Evolutionary conservation across 768 basidiomycete genomes (phyloP), one percentile per base, ranked within the genome.

Genomic region (Mrakia hoshinonis): DNA sequence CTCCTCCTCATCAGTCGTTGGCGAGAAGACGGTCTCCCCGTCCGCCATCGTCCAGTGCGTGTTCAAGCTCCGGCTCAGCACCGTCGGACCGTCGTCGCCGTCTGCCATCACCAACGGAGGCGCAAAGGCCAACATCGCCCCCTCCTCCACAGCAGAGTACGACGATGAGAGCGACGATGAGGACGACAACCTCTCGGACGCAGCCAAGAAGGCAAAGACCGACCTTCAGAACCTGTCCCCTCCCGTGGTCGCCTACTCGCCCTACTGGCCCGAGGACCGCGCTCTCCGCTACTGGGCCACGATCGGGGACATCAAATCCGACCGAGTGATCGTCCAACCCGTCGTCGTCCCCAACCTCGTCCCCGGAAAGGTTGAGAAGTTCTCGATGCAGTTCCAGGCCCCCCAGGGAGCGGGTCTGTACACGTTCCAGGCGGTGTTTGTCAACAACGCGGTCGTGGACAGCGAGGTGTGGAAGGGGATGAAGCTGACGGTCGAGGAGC

Each of bases 371-470:
- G 38, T 39, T 12, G 60, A 68, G 24, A 84, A 87, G 22, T 94
- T 92, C 83, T 91, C 91, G 80, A 81, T 96, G 54, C 91, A 92
- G 77, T 97, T 98, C 85, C 94, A 96, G 78, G 93, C 91, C 4
- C 96, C 96, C 7, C 89, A 87, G 29, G 85, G 85, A 61, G 84
- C 87, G 2, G 93, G 92, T 22, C 77, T 89, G 58, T 92, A 93
- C 79, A 89, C 89, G 11, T 97, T 96, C 89, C 91, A 89, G 74
- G 83, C 91, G 1, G 87, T 88, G 76, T 81, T 95, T 51, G 82
- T 91, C 73, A 92, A 90, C 79, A 95, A 98, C 80, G 91, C 91
- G 0, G 89, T 89, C 76, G 84, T 94, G 11, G 91, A 91, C 7
- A 89, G 89, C 73, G 92, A 95, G 75, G 83, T 84, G 13, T 82